Base-by-base conservation (phyloP, 1,139 yeast species). In the Debaryomyces coudertii region DNA sequence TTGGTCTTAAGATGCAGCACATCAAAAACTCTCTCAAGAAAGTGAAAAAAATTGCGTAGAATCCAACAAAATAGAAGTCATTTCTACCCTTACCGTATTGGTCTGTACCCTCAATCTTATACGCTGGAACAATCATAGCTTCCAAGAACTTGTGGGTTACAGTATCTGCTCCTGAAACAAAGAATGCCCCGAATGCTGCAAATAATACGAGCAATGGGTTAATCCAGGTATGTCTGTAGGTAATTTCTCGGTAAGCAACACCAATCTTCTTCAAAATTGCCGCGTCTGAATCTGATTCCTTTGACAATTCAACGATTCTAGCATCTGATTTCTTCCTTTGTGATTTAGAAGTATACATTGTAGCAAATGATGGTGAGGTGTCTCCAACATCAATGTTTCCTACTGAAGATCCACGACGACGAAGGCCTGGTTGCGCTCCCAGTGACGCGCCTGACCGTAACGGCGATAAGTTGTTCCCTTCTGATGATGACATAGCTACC, bases 21-120 rank as follows among this genome's bases (percentile, higher is more conserved):
- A 93, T 92, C 56, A 83, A 65, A 62, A 93, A 92, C 66, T 93
- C 99, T 57, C 99, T 82, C 55, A 84, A 75, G 62, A 93, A 93
- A 0, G 97, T 88, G 77, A 93, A 92, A 56, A 90, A 85, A 38
- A 93, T 68, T 73, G 93, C 88, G 68, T 88, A 86, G 63, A 81
- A 90, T 31, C 76, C 76, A 18, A 92, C 90, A 71, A 92, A 93
- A 36, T 77, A 78, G 53, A 90, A 79, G 66, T 93, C 99, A 56
- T 85, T 83, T 40, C 64, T 73, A 48, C 99, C 99, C 66, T 95
- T 93, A 34, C 89, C 97, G 62, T 92, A 93, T 53, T 73, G 77
- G 49, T 76, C 73, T 3, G 83, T 70, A 8, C 79, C 81, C 28
- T 72, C 76, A 36, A 86, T 74, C 46, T 73, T 73, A 63, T 93